These are phyloP conservation scores for Capsicum rhomboideum DNA, from an alignment of 257 asterid genomes.

Conservation along the genomic window DNA sequence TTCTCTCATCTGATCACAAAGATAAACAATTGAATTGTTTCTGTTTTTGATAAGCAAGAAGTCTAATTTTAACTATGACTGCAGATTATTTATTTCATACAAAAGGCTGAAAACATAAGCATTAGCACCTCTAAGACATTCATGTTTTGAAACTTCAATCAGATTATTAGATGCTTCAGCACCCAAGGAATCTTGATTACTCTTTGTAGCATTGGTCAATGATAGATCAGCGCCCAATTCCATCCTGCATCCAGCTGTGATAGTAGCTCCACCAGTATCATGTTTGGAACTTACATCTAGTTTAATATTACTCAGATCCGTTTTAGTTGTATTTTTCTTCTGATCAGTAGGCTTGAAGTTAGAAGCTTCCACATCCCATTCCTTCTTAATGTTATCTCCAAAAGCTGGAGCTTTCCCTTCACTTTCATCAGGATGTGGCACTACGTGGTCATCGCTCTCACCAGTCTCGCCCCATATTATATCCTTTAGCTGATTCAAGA, in stretches of 20 bases:
- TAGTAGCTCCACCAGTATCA: constrained; percentile 20
- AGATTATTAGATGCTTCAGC: constrained; percentile 22
- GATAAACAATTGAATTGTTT: constrained; percentile 7
- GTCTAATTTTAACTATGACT: background rate
- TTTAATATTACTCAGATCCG: constrained; percentile 19
- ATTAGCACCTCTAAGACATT: constrained; percentile 29
- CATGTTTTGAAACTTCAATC: constrained; percentile 19
- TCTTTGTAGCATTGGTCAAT: constrained; percentile 28
- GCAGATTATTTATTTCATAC: background rate
- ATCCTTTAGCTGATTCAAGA: constrained; percentile 54
- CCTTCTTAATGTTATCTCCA: constrained; percentile 42
- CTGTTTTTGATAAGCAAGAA: background rate
- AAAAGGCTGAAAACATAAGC: background rate
- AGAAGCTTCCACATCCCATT: constrained; percentile 32
- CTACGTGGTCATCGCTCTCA: constrained; percentile 70
- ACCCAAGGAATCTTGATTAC: constrained; percentile 23
- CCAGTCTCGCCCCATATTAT: constrained; percentile 77
- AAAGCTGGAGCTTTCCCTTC: constrained; percentile 35
- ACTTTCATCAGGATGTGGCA: constrained; percentile 62
- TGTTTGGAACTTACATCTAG: constrained; percentile 30
- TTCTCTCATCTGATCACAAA: constrained; percentile 36
- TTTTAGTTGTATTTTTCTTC: constrained; percentile 32
- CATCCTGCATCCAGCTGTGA: constrained; percentile 20
- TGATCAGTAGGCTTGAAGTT: constrained; percentile 23
- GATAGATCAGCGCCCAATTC: constrained; percentile 39